These are phyloP conservation scores for Perilla frutescens DNA, from an alignment of 257 asterid genomes.

Conservation along the genomic window DNA sequence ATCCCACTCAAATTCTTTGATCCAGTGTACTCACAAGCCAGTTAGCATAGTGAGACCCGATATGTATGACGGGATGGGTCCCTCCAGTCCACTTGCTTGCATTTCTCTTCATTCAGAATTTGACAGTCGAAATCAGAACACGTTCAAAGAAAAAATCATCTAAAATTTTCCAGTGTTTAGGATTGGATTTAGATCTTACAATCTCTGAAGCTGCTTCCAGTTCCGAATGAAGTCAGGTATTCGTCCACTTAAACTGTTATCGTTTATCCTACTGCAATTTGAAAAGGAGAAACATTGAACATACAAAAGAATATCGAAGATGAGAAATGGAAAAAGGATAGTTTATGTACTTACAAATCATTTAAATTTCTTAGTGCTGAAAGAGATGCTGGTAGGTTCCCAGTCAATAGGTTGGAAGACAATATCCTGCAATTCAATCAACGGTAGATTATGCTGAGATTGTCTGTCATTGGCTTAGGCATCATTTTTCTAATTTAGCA, in stretches of 20 bases:
- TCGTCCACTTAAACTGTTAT: conserved; percentile 67
- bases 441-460: conserved; percentile 17
- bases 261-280: conserved; percentile 74
- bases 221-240: conserved; percentile 72
- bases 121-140: conserved; percentile 31
- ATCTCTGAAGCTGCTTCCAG: conserved; percentile 64
- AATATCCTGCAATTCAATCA: conserved; percentile 61
- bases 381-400: conserved; percentile 66
- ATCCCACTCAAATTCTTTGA: neutral
- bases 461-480: conserved; percentile 21
- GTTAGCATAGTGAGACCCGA: conserved; percentile 62
- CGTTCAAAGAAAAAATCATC: conserved; percentile 10
- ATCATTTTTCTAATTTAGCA: conserved; percentile 24
- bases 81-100: conserved; percentile 74
- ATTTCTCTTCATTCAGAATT: conserved; percentile 63
- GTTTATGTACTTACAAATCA: conserved; percentile 64
- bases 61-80: conserved; percentile 73
- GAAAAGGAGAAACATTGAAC: conserved; percentile 23
- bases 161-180: neutral
- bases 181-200: conserved; percentile 51
- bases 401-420: conserved; percentile 72
- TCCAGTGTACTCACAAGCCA: conserved; percentile 61
- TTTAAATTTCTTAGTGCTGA: conserved; percentile 55
- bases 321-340: conserved; percentile 12
- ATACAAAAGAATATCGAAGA: conserved; percentile 5